Evolutionary conservation across 2,329 filamentous ascomycete species (phyloP).

Genomic region (Fusarium sororula): DNA sequence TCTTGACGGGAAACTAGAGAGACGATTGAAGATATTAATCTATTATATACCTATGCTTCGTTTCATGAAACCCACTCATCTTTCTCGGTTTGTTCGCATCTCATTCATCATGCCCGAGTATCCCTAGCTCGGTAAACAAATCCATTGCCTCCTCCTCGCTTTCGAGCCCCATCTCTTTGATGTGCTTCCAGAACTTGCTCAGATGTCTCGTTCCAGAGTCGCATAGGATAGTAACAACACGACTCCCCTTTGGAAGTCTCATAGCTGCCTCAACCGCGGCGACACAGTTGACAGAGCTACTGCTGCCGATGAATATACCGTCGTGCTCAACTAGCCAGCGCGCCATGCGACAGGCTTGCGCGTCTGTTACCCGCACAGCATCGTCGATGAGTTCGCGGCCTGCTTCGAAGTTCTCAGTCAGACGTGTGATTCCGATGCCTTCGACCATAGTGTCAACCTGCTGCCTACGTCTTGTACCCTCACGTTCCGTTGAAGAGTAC

Average conservation of each 20-base stretch:
- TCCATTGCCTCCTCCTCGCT: constrained; percentile 52
- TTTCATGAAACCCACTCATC: background rate
- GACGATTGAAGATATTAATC: background rate
- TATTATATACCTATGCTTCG: background rate
- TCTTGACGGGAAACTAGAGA: background rate
- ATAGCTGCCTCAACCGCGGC: constrained; percentile 77
- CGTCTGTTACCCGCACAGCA: constrained; percentile 86
- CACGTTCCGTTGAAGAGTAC: constrained; percentile 88
- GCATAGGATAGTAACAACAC: constrained; percentile 84
- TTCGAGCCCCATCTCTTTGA: constrained; percentile 74
- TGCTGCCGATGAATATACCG: constrained; percentile 93
- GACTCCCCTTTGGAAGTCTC: constrained; percentile 67
- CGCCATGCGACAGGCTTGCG: constrained; percentile 93
- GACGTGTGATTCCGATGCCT: constrained; percentile 91
- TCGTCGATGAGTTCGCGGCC: constrained; percentile 89
- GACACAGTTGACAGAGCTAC: constrained; percentile 95
- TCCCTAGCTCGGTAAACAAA: constrained; percentile 60
- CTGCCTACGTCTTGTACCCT: constrained; percentile 86
- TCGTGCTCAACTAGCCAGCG: constrained; percentile 95
- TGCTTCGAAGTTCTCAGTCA: constrained; percentile 93
- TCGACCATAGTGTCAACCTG: constrained; percentile 98
- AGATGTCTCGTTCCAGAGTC: constrained; percentile 85
- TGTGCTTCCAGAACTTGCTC: constrained; percentile 84
- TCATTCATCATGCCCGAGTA: constrained; percentile 43
- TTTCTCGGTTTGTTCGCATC: background rate